phyloP scores from a whole-genome alignment of 345 rosid species.

The Euphorbia peplus region DNA sequence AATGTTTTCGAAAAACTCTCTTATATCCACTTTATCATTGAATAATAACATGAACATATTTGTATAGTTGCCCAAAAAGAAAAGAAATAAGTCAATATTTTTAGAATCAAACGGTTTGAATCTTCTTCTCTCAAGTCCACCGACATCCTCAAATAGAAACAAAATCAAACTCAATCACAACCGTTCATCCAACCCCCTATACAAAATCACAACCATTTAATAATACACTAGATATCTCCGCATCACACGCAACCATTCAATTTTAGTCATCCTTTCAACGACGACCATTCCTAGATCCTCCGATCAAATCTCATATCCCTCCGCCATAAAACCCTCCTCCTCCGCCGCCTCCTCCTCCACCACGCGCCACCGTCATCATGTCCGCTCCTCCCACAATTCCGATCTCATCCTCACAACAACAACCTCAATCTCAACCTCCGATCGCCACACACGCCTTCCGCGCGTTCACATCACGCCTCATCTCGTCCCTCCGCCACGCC shows the following conservation, averaged over 20 bases:
- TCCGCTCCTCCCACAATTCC: slow-evolving; percentile 54
- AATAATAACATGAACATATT: too few relatives aligned
- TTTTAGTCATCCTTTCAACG: not conserved
- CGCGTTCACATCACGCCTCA: slow-evolving; percentile 60
- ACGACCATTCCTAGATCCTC: not conserved
- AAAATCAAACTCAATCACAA: not conserved
- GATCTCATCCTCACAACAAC: slow-evolving; percentile 40
- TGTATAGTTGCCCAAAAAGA: too few relatives aligned
- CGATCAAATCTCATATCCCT: not conserved
- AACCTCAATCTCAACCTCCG: slow-evolving; percentile 47
- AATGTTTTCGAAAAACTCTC: too few relatives aligned
- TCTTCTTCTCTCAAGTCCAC: not conserved
- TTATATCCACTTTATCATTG: too few relatives aligned
- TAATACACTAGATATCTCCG: not conserved
- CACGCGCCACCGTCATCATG: slow-evolving; percentile 43
- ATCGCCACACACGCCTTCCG: slow-evolving; percentile 76
- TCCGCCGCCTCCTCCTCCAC: not conserved
- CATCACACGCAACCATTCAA: not conserved
- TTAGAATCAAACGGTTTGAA: too few relatives aligned
- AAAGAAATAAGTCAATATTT: too few relatives aligned
- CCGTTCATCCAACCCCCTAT: not conserved
- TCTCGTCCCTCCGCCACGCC: slow-evolving; percentile 63
- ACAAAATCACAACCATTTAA: not conserved
- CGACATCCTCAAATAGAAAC: not conserved
- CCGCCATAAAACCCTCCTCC: not conserved